Evolutionary conservation across 2,329 filamentous ascomycete genomes (phyloP).

Genomic region (Aspergillus felis): DNA sequence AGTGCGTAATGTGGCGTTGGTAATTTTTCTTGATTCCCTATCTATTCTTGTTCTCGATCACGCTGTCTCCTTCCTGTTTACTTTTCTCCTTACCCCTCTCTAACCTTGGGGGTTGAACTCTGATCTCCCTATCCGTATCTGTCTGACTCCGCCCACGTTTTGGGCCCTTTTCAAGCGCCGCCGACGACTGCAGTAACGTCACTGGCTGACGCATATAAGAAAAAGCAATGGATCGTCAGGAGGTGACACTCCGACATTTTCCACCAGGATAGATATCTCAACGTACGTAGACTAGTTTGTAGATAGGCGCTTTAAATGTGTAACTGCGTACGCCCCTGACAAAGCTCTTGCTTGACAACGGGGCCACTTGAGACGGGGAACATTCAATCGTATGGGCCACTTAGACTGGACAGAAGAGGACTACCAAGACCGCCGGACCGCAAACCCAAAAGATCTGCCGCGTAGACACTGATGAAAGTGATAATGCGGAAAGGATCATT

Average conservation of each 20-base stretch:
- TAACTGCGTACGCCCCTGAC: not conserved
- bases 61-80: not conserved
- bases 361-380: conserved; percentile 5
- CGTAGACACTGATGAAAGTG: conserved; percentile 5
- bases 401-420: not conserved
- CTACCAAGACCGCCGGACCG: conserved; percentile 21
- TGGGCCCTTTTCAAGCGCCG: not conserved
- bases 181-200: conserved; percentile 12
- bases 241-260: conserved; percentile 1
- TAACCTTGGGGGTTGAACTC: not conserved
- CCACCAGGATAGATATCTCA: not conserved
- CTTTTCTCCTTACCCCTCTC: not conserved
- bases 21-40: not conserved
- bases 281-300: not conserved
- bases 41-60: not conserved
- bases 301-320: not conserved
- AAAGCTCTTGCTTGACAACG: not conserved
- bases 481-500: not conserved
- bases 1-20: not conserved
- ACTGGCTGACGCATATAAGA: conserved; percentile 23
- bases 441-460: conserved; percentile 14
- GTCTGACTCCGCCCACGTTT: not conserved
- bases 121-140: not conserved
- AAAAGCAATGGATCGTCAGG: conserved; percentile 23
- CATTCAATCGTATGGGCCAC: conserved; percentile 4